Evolutionary conservation across 2,329 filamentous ascomycete species (phyloP), one percentile per base, ranked within the genome.

Genomic region (Cladosporium cucumerinum): DNA sequence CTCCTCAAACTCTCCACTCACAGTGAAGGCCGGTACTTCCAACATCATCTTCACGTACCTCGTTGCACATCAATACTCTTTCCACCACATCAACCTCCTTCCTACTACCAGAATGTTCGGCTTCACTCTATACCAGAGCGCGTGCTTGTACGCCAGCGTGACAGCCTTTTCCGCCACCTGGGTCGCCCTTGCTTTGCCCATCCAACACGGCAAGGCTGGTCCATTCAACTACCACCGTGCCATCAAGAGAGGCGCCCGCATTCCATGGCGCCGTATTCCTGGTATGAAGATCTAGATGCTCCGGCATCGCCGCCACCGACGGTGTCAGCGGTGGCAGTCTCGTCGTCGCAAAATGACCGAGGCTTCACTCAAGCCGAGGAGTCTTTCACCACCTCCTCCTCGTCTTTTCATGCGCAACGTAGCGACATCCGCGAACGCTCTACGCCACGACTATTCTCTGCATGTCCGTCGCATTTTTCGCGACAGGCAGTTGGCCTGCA

Each of bases 191-290:
- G 68, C 66, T 18, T 66, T 74, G n/a, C 73, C 73, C 32, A 64
- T 74, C 36, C 72, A 73, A 57, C 70, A 71, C 65, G 68, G 70
- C 67, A 74, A 68, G 52, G 65, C 67, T 32, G 73, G 73, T 16
- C 73, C 73, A 46, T 75, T 69, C 72, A 73, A 75, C 72, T 72
- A 72, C 61, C 73, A 75, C 68, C 69, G 71, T 36, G 25, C 72
- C 21, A 59, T 70, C 46, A 74, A 71, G 69, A 64, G 62, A 39
- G 70, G 67, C 43, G 66, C 67, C 58, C 67, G 71, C 18, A 65
- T 74, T 18, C 72, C 73, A 70, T 75, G 73, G 73, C 65, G 69
- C 51, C 72, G 73, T 69, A 71, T 75, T 30, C 72, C 72, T 62
- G 60, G 57, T 54, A 60, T 62, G 60, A 62, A 62, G 60, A 62